Evolutionary conservation across 352 stramenopile species (phyloP).

Genomic region (Phytophthora constricta): DNA sequence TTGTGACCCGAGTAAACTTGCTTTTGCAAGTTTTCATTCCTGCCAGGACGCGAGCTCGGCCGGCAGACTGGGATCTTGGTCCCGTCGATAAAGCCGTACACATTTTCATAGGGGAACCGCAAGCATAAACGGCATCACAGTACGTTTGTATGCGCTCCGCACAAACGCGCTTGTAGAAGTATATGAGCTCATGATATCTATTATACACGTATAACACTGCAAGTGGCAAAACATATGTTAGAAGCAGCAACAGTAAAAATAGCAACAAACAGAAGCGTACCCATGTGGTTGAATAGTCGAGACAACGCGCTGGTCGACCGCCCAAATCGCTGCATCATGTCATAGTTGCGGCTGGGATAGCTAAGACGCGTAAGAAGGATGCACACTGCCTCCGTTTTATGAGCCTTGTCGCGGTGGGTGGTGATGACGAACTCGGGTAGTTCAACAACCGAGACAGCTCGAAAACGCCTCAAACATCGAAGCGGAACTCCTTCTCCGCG

Average conservation of each 20-base stretch:
- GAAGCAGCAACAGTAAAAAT: neutral
- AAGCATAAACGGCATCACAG: neutral
- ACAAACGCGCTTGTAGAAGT: conserved; percentile 11
- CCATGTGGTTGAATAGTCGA: conserved; percentile 4
- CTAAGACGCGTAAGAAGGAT: conserved; percentile 5
- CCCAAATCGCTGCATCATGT: conserved; percentile 2
- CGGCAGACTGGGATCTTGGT: conserved; percentile 7
- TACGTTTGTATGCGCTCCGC: conserved; percentile 11
- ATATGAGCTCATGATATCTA: conserved; percentile 10
- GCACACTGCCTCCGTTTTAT: conserved; percentile 4
- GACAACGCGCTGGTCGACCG: neutral
- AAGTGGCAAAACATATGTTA: conserved; percentile 2
- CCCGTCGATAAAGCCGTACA: conserved; percentile 13
- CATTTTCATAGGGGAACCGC: conserved; percentile 1
- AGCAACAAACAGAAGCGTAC: neutral
- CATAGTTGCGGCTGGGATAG: conserved; percentile 5
- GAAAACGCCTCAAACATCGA: conserved; percentile 4
- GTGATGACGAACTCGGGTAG: conserved; percentile 1
- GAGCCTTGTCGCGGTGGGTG: conserved; percentile 2
- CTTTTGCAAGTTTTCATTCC: conserved; percentile 15
- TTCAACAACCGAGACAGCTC: conserved; percentile 3
- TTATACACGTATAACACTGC: conserved; percentile 3
- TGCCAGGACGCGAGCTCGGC: conserved; percentile 2
- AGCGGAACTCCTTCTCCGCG: conserved; percentile 4
- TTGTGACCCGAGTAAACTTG: conserved; percentile 14